Percentiles rank a stretch among this genome's conserved stretches.
Conservation (phyloP, 441 rosid genomes). For the Rhodomyrtus psidioides region DNA sequence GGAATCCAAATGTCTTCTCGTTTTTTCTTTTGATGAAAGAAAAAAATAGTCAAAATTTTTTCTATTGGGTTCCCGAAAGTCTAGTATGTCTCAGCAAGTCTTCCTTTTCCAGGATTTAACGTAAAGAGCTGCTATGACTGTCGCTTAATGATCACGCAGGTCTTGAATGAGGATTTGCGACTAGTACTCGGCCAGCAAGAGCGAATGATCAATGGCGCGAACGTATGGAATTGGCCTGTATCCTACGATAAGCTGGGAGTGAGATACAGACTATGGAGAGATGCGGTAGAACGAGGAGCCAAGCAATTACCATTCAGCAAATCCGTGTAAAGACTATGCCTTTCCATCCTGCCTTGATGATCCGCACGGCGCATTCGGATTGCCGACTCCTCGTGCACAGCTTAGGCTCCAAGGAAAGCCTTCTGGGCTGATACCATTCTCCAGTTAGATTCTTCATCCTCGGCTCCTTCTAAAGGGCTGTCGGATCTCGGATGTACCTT, state of each 20-base stretch:
- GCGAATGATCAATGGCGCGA: slow-evolving; percentile 77
- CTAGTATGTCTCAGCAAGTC: not conserved
- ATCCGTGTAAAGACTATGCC: slow-evolving; percentile 11
- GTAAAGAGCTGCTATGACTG: not conserved
- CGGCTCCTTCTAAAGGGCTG: not conserved
- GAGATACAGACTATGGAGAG: slow-evolving; percentile 84
- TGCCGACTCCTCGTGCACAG: not conserved
- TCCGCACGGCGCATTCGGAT: not conserved
- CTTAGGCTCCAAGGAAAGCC: not conserved
- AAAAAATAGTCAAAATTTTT: not conserved
- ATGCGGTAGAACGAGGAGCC: slow-evolving; percentile 59
- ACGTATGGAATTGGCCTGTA: slow-evolving; percentile 86
- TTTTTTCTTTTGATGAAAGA: not conserved
- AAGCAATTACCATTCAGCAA: slow-evolving; percentile 54
- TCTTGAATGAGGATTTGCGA: slow-evolving; percentile 81
- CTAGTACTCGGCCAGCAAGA: slow-evolving; percentile 87
- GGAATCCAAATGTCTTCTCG: not conserved
- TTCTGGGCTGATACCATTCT: not conserved
- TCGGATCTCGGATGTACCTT: not conserved
- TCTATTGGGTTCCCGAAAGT: not conserved
- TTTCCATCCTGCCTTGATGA: slow-evolving; percentile 8
- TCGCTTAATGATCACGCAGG: slow-evolving; percentile 25
- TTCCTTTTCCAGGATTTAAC: not conserved
- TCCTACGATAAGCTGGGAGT: slow-evolving; percentile 89
- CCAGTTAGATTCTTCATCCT: not conserved